Percentiles rank a stretch among this genome's conserved stretches.
Evolutionary conservation across 768 basidiomycete genomes (phyloP).

Genomic region (Mycena sanguinolenta): DNA sequence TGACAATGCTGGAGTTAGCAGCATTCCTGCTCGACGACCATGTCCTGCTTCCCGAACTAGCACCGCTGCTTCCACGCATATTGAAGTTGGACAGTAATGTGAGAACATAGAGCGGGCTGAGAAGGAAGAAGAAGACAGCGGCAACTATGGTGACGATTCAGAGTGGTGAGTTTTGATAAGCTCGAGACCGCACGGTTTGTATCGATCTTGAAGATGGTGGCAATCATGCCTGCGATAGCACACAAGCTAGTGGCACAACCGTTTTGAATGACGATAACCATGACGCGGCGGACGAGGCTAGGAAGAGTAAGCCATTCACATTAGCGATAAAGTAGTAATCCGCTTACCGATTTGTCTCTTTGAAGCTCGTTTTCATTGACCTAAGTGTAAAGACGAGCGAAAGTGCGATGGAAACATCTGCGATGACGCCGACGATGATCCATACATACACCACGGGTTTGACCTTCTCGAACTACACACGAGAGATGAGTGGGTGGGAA

Average conservation of each 20-base stretch:
- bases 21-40: slow-evolving; percentile 13
- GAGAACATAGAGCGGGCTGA: slow-evolving; percentile 10
- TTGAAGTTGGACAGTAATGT: slow-evolving; percentile 18
- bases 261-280: slow-evolving; percentile 5
- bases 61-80: background rate
- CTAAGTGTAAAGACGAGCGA: slow-evolving; percentile 16
- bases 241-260: background rate
- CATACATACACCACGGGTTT: background rate
- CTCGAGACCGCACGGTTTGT: slow-evolving; percentile 2
- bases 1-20: background rate
- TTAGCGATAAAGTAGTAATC: background rate
- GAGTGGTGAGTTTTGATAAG: background rate
- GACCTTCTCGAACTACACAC: background rate
- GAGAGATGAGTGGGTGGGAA: background rate
- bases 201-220: background rate
- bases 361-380: slow-evolving; percentile 12
- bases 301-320: background rate
- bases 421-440: background rate
- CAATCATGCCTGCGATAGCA: background rate
- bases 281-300: slow-evolving; percentile 19
- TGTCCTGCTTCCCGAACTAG: background rate
- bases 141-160: background rate
- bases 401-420: slow-evolving; percentile 15
- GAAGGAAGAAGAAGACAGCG: slow-evolving; percentile 5
- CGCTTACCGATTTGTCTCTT: slow-evolving; percentile 11